Conservation (phyloP, 495 filamentous ascomycete genomes). For the Talaromyces stipitatus region DNA sequence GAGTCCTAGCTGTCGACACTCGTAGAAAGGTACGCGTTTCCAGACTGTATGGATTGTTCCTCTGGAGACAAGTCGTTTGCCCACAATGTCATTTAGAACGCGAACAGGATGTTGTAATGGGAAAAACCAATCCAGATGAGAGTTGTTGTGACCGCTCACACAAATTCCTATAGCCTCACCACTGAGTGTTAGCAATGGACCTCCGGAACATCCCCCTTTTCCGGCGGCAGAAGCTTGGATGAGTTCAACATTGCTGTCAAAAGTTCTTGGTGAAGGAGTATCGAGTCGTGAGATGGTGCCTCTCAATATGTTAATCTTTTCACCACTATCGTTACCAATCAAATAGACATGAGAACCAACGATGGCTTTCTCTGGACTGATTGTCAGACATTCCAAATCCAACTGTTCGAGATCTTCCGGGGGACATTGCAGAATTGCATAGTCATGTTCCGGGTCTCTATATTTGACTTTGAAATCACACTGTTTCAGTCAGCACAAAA, state of each 20-base stretch:
- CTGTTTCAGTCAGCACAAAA: not conserved
- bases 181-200: not conserved
- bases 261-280: not conserved
- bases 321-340: constrained; percentile 5
- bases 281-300: constrained; percentile 2
- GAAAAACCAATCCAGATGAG: constrained; percentile 4
- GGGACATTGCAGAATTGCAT: constrained; percentile 2
- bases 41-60: constrained; percentile 4
- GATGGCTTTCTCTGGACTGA: not conserved
- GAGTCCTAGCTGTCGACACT: constrained; percentile 3
- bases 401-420: not conserved
- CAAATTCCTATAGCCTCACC: constrained; percentile 4
- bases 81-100: not conserved
- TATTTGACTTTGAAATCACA: constrained; percentile 6
- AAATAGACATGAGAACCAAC: constrained; percentile 5
- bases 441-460: constrained; percentile 4
- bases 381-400: constrained; percentile 1
- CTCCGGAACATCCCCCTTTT: constrained; percentile 3
- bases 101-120: not conserved
- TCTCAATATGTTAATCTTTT: constrained; percentile 2
- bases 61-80: not conserved
- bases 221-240: constrained; percentile 5
- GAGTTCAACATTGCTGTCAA: constrained; percentile 4
- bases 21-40: constrained; percentile 1
- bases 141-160: constrained; percentile 3